Percentiles rank a stretch among this genome's conserved stretches.
phyloP scores from a whole-genome alignment of 2,329 filamentous ascomycete species.

The Neurospora sp. region DNA sequence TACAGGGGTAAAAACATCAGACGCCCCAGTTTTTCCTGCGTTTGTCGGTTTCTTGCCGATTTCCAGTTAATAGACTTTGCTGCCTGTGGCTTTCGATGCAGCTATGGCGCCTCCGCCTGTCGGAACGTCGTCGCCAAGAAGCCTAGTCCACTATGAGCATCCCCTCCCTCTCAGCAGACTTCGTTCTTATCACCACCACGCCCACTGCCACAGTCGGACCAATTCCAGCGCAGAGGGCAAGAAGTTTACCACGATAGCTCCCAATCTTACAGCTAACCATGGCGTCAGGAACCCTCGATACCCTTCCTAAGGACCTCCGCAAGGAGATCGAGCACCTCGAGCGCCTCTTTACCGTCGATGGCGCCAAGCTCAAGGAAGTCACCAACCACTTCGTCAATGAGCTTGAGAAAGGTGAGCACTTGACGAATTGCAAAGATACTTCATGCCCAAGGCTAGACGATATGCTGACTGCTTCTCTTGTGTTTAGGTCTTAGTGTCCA shows the following conservation, averaged over 20 bases:
- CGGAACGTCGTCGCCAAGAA: constrained; percentile 6
- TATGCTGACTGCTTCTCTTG: constrained; percentile 3
- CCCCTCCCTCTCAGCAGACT: constrained; percentile 7
- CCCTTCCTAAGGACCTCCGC: constrained; percentile 78
- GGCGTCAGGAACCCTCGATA: constrained; percentile 69
- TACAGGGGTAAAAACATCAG: not conserved
- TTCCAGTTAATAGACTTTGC: not conserved
- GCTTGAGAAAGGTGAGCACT: constrained; percentile 63
- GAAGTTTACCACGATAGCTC: not conserved
- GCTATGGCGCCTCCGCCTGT: constrained; percentile 11
- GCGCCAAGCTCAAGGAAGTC: constrained; percentile 76
- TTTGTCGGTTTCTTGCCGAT: not conserved
- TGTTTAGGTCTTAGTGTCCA: constrained; percentile 65
- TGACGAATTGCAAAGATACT: not conserved
- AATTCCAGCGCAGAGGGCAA: constrained; percentile 14
- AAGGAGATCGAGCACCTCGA: constrained; percentile 76
- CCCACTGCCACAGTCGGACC: constrained; percentile 3
- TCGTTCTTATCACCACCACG: constrained; percentile 9
- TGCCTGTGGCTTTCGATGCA: not conserved
- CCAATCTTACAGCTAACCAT: constrained; percentile 13
- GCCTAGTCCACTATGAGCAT: constrained; percentile 4
- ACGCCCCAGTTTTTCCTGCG: not conserved
- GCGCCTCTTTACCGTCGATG: constrained; percentile 70
- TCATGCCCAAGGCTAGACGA: not conserved
- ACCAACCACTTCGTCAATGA: constrained; percentile 84